These are phyloP conservation scores for Rhodomyrtus psidioides DNA, from an alignment of 441 rosid species.

Conservation along the genomic window DNA sequence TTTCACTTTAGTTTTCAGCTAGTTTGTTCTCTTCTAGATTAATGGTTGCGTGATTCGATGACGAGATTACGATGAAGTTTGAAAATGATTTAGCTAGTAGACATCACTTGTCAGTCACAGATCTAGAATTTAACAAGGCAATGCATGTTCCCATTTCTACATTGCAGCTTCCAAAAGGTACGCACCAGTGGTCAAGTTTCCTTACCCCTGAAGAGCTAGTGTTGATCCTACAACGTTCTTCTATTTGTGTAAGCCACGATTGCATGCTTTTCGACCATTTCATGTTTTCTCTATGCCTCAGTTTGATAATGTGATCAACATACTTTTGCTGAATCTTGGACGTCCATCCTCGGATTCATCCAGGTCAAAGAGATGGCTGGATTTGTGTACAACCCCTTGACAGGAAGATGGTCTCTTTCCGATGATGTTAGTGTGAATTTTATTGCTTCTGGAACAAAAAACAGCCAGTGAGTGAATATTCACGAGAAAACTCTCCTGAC, in stretches of 20 bases:
- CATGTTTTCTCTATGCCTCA: neutral
- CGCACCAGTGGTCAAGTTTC: slow-evolving; percentile 95
- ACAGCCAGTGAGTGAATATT: neutral
- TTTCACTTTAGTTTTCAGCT: neutral
- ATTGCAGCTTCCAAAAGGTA: slow-evolving; percentile 86
- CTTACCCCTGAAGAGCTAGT: slow-evolving; percentile 82
- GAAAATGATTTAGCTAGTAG: neutral
- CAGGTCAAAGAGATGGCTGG: slow-evolving; percentile 96
- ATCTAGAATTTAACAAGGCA: neutral
- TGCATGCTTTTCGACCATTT: neutral
- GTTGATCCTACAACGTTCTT: slow-evolving; percentile 56
- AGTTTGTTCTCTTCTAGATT: neutral
- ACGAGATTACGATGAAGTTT: neutral
- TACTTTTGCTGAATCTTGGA: neutral
- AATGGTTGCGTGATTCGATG: neutral
- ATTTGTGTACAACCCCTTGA: slow-evolving; percentile 67
- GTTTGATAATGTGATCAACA: neutral
- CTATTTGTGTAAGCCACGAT: slow-evolving; percentile 51
- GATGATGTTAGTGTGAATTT: slow-evolving; percentile 29
- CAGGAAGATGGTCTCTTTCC: slow-evolving; percentile 71
- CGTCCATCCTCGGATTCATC: neutral
- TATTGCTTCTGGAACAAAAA: neutral
- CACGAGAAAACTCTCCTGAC: neutral
- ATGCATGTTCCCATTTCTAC: neutral
- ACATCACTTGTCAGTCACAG: neutral